phyloP scores from a whole-genome alignment of 805 yeast species.

The Millerago galiae region DNA sequence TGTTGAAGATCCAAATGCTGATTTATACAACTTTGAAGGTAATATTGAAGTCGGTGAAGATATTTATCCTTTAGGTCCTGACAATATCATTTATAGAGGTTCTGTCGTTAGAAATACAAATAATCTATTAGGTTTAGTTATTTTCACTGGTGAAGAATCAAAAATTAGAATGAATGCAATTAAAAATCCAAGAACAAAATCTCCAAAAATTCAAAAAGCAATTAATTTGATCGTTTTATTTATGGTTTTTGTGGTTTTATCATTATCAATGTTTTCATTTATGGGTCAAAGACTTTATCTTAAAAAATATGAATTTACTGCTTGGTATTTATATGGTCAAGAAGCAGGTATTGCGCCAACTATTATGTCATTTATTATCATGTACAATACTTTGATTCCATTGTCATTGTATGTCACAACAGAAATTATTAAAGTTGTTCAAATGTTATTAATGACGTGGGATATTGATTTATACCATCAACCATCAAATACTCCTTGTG shows the following conservation, averaged over 20 bases:
- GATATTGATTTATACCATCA: constrained; percentile 93
- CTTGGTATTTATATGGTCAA: constrained; percentile 69
- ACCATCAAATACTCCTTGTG: constrained; percentile 83
- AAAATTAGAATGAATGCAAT: constrained; percentile 94
- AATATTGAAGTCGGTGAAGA: constrained; percentile 37
- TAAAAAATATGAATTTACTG: constrained; percentile 31
- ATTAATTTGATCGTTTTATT: constrained; percentile 80
- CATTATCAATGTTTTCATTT: constrained; percentile 71
- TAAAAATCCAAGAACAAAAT: constrained; percentile 82
- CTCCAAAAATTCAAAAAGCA: constrained; percentile 82
- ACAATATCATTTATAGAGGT: constrained; percentile 87
- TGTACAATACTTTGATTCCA: constrained; percentile 96
- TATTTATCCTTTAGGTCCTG: constrained; percentile 61
- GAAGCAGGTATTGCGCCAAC: constrained; percentile 87
- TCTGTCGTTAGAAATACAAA: constrained; percentile 82
- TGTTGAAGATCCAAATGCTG: constrained; percentile 87
- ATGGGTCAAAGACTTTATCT: constrained; percentile 64
- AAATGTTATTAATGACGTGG: constrained; percentile 71
- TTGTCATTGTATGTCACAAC: constrained; percentile 90
- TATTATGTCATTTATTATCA: constrained; percentile 91
- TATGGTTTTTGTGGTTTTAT: constrained; percentile 79
- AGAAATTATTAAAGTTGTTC: constrained; percentile 91
- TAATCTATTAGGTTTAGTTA: constrained; percentile 67
- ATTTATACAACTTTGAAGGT: constrained; percentile 90
- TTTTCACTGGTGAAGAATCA: constrained; percentile 93